Percentiles rank a stretch among this genome's conserved stretches.
phyloP scores from a whole-genome alignment of 371 early-diverging fungal species.

The Mortierella sp. region DNA sequence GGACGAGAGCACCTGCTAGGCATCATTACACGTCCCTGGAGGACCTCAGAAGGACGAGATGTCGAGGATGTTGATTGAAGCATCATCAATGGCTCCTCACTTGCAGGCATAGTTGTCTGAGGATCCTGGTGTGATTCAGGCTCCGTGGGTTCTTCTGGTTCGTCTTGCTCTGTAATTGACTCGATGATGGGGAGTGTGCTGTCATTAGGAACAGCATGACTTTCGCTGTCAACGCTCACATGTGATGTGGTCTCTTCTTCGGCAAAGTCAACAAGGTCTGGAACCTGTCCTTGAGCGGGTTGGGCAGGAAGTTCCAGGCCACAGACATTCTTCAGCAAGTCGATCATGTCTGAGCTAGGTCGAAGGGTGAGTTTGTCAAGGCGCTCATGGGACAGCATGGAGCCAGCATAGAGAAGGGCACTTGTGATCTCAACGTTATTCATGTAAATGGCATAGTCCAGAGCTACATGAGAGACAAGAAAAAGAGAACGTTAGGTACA shows the following conservation, averaged over 20 bases:
- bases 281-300: slow-evolving; percentile 6
- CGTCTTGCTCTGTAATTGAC: slow-evolving; percentile 23
- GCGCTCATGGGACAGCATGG: slow-evolving; percentile 42
- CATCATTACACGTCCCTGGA: neutral
- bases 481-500: too few species aligned
- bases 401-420: slow-evolving; percentile 37
- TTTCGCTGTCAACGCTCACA: neutral
- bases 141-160: slow-evolving; percentile 4
- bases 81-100: slow-evolving; percentile 1
- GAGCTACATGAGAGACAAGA: slow-evolving; percentile 11
- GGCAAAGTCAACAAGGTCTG: slow-evolving; percentile 16
- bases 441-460: slow-evolving; percentile 51
- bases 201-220: slow-evolving; percentile 1
- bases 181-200: slow-evolving; percentile 11
- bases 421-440: slow-evolving; percentile 48
- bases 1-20: slow-evolving; percentile 21
- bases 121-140: slow-evolving; percentile 2
- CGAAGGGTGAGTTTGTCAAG: slow-evolving; percentile 25
- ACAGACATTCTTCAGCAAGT: slow-evolving; percentile 28
- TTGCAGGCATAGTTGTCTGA: slow-evolving; percentile 1
- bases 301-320: slow-evolving; percentile 22
- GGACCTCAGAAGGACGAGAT: neutral
- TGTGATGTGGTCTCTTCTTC: slow-evolving; percentile 13
- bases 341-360: slow-evolving; percentile 25
- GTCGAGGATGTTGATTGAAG: neutral